These are phyloP conservation scores for Trichoderma orchidacearum DNA, from an alignment of 495 filamentous ascomycete genomes.

Conservation along the genomic window DNA sequence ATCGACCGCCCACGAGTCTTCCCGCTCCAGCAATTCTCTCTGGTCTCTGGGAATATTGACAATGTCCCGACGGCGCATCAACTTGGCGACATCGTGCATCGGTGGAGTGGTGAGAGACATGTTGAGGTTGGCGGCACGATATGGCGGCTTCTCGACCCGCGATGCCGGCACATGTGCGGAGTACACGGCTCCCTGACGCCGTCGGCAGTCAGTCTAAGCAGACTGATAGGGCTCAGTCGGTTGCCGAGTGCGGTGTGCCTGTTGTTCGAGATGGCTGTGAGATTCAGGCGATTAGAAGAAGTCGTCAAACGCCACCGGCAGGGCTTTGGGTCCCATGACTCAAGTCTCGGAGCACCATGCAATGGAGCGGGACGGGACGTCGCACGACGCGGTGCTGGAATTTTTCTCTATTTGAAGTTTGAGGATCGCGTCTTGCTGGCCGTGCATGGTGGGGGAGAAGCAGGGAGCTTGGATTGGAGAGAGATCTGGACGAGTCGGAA, in stretches of 20 bases:
- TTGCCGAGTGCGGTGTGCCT: too few species aligned
- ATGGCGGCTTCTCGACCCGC: too few species aligned
- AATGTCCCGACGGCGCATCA: conserved; percentile 15
- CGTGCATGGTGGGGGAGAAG: neutral
- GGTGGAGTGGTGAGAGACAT: neutral
- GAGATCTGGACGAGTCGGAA: neutral
- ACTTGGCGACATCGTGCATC: neutral
- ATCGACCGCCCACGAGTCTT: conserved; percentile 24
- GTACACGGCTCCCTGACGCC: neutral
- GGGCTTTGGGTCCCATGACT: neutral
- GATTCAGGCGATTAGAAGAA: neutral
- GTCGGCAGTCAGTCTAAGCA: too few species aligned
- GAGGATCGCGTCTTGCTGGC: neutral
- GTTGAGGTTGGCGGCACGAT: neutral
- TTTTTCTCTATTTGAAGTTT: neutral
- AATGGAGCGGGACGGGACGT: neutral
- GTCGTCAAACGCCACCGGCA: neutral
- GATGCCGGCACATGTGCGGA: neutral
- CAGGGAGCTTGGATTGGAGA: neutral
- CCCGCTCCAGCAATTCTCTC: conserved; percentile 36
- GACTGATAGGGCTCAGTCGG: too few species aligned
- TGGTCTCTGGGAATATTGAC: conserved; percentile 48
- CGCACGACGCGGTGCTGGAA: neutral
- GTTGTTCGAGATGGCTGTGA: too few species aligned
- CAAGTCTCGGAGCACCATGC: neutral